Conservation (phyloP, 805 yeast genomes). For the Ogataea glucozyma region DNA sequence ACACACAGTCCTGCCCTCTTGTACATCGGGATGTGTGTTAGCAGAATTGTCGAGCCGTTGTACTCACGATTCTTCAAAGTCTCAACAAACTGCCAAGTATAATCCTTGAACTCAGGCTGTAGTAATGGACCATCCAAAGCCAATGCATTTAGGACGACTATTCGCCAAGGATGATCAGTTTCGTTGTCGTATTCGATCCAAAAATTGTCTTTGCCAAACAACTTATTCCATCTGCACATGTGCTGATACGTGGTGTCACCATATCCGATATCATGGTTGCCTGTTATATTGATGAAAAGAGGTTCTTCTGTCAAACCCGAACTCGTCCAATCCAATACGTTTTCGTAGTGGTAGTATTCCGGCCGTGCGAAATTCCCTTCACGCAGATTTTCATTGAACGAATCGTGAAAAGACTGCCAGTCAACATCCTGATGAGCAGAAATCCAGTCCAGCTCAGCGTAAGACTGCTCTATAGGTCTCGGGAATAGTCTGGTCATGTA, state of each 20-base stretch:
- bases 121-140: constrained; percentile 88
- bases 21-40: constrained; percentile 89
- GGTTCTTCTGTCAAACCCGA: constrained; percentile 50
- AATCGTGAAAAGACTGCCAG: constrained; percentile 48
- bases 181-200: constrained; percentile 69
- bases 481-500: constrained; percentile 71
- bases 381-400: constrained; percentile 32
- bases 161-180: constrained; percentile 74
- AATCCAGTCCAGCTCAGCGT: constrained; percentile 48
- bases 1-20: constrained; percentile 79
- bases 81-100: constrained; percentile 73
- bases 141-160: constrained; percentile 84
- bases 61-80: constrained; percentile 56
- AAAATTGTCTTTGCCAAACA: constrained; percentile 85
- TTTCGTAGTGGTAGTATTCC: constrained; percentile 49
- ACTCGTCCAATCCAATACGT: constrained; percentile 67
- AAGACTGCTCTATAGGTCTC: constrained; percentile 51
- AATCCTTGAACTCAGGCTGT: constrained; percentile 65
- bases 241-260: constrained; percentile 95
- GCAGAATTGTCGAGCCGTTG: constrained; percentile 74
- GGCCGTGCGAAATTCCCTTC: constrained; percentile 33
- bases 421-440: constrained; percentile 53
- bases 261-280: constrained; percentile 96
- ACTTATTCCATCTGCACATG: constrained; percentile 68
- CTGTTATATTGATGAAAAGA: constrained; percentile 79